Percentiles rank a stretch among this genome's conserved stretches.
phyloP scores from a whole-genome alignment of 345 rosid genomes.

The Pugionium dolabratum region DNA sequence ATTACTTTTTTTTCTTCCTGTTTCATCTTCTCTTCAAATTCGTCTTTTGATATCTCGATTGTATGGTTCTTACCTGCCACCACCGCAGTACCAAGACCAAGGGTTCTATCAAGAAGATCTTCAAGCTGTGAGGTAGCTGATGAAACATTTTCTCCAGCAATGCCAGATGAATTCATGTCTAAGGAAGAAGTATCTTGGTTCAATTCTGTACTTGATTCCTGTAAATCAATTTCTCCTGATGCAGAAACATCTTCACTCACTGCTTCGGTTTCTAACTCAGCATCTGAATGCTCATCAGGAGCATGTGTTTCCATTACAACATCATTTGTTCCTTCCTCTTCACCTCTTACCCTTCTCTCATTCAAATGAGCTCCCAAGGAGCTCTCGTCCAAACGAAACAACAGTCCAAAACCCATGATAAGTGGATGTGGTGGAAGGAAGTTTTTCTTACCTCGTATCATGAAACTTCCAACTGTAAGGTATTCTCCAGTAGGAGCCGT shows the following conservation, averaged over 20 bases:
- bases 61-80: constrained; percentile 47
- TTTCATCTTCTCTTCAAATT: constrained; percentile 45
- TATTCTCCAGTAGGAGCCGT: constrained; percentile 99
- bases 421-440: constrained; percentile 98
- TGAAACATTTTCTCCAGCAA: constrained; percentile 44
- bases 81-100: constrained; percentile 74
- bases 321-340: constrained; percentile 77
- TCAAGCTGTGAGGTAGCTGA: constrained; percentile 68
- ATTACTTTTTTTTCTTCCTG: constrained; percentile 51
- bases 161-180: constrained; percentile 38
- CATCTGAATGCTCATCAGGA: constrained; percentile 59
- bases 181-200: constrained; percentile 34
- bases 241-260: constrained; percentile 40
- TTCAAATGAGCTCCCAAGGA: constrained; percentile 95
- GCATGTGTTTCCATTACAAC: constrained; percentile 49
- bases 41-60: constrained; percentile 47
- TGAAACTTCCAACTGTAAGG: constrained; percentile 97
- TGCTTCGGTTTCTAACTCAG: constrained; percentile 60
- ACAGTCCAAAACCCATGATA: constrained; percentile 94
- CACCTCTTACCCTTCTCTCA: constrained; percentile 96
- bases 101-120: constrained; percentile 94
- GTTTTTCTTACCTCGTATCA: constrained; percentile 97
- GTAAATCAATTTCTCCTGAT: constrained; percentile 35
- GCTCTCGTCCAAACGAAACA: constrained; percentile 97
- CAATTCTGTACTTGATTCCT: constrained; percentile 38